phyloP scores from a whole-genome alignment of 164 flowering plant genomes.

The Chimonanthus praecox region DNA sequence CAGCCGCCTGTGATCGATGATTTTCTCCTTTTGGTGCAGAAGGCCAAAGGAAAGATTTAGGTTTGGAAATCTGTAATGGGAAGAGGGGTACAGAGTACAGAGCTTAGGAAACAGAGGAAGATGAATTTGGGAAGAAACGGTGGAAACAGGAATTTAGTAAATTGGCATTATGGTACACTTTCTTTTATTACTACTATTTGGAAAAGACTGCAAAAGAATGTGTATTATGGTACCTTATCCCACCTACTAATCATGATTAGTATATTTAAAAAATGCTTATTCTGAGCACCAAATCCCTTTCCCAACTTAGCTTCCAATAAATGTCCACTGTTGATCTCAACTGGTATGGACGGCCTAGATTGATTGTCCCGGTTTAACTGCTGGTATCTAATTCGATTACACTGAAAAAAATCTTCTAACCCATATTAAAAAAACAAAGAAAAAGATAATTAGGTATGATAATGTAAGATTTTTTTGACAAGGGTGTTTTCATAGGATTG shows the following conservation, averaged over 20 bases:
- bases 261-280: background rate
- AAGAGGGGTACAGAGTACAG: too few relatives aligned
- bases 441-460: too few relatives aligned
- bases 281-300: background rate
- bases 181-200: background rate
- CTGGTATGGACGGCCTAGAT: background rate
- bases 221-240: conserved; percentile 8
- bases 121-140: background rate
- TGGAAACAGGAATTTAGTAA: background rate
- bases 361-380: background rate
- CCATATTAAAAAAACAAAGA: too few relatives aligned
- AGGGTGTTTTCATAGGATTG: too few relatives aligned
- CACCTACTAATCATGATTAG: conserved; percentile 3
- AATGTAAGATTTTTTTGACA: too few relatives aligned
- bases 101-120: background rate
- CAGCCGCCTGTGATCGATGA: background rate
- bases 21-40: background rate
- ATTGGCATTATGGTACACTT: background rate
- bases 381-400: too few relatives aligned
- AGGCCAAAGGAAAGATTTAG: too few relatives aligned
- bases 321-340: background rate
- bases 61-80: too few relatives aligned
- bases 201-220: background rate
- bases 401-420: too few relatives aligned
- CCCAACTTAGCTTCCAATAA: background rate